Evolutionary conservation across 2,329 filamentous ascomycete species (phyloP), one percentile per base, ranked within the genome.

Genomic region (Clarireedia sp.): DNA sequence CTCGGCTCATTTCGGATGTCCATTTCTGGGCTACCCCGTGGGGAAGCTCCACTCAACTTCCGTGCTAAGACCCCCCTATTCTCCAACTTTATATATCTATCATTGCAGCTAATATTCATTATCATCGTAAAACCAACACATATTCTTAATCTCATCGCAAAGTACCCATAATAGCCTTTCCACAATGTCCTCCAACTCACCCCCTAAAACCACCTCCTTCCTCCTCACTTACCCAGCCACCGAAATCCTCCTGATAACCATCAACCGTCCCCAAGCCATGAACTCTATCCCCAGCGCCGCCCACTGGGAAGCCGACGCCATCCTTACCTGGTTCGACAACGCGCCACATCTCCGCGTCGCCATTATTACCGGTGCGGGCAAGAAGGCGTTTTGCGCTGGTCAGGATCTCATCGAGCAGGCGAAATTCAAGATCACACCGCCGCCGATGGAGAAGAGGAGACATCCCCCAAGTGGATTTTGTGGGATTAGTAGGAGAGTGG

Each of bases 401-500:
- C 82, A 83, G 51, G 85, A 88, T 54, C 56, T 65, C 38, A 82
- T 82, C 67, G 83, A 86, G 69, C 85, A 82, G 81, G 72, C 78
- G 56, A 68, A 69, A 8, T 70, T 73, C 55, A 76, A 78, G 60
- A 64, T 65, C 29, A 57, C 60, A 1, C 65, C 65, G 3, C 54
- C 58, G 17, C 54, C 58, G 24, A 29, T 45, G 24, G 53, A 71
- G 0, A 65, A 72, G 1, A 72, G 9, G 7, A 54, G 58, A 16
- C 65, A 68, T 56, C 65, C 66, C 8, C 50, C 64, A 1, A 53
- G 52, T 2, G 86, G 85, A 2, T 86, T 89, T 58, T 83, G 80
- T 40, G 86, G 81, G 0, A 72, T 90, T 33, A 83, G 81, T 58
- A 83, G 87, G 61, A 77, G 87, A 26, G 68, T 71, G 12, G 86